These are phyloP conservation scores for Aspergillus caelatus DNA, from an alignment of 2,329 filamentous ascomycete genomes.

Conservation along the genomic window DNA sequence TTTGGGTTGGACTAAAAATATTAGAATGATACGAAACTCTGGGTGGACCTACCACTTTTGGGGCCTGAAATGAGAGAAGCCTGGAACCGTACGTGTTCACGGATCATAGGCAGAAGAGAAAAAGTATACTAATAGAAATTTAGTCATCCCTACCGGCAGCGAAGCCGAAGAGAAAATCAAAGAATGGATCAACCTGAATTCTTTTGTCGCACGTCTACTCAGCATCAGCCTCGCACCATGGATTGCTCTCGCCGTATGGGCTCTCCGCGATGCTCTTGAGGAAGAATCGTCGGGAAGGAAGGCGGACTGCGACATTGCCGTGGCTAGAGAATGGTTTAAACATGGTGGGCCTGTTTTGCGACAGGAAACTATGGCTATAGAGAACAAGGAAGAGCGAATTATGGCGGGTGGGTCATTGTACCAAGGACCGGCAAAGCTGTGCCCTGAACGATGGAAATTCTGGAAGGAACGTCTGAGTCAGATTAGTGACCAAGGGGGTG, in stretches of 20 bases:
- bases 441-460: conserved; percentile 15
- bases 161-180: neutral
- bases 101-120: neutral
- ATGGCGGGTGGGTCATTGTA: conserved; percentile 12
- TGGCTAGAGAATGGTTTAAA: conserved; percentile 14
- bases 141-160: conserved; percentile 3
- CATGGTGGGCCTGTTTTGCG: conserved; percentile 7
- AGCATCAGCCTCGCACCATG: neutral
- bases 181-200: conserved; percentile 16
- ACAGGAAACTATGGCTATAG: neutral
- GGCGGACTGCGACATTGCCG: conserved; percentile 4
- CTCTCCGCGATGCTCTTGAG: conserved; percentile 14
- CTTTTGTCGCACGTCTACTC: conserved; percentile 18
- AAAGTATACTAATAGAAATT: neutral
- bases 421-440: conserved; percentile 9
- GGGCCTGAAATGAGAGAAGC: conserved; percentile 16
- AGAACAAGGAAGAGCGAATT: conserved; percentile 3
- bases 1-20: neutral
- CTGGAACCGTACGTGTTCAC: conserved; percentile 11
- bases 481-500: neutral
- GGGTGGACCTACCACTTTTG: conserved; percentile 15
- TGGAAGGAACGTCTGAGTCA: conserved; percentile 15
- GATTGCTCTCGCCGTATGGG: conserved; percentile 14
- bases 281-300: neutral
- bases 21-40: conserved; percentile 3